Conservation (phyloP, 2,329 filamentous ascomycete species). For the Claviceps monticola region DNA sequence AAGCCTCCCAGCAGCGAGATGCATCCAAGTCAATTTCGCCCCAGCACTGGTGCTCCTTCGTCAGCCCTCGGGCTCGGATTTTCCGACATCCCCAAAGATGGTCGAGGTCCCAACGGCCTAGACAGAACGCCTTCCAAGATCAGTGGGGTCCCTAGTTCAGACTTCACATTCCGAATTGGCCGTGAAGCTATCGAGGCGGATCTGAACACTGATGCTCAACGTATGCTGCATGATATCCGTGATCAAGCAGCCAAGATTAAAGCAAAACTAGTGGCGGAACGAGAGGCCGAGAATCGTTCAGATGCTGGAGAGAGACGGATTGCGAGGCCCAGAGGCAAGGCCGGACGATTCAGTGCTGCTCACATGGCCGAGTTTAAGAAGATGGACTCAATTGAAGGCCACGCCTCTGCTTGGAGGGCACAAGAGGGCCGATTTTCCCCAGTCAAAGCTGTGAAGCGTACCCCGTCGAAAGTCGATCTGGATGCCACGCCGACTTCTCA, state of each 20-base stretch:
- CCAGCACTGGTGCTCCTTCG: constrained; percentile 62
- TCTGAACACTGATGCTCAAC: constrained; percentile 47
- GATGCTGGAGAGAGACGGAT: constrained; percentile 49
- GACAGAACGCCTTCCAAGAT: constrained; percentile 48
- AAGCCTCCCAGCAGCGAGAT: constrained; percentile 70
- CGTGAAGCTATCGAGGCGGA: constrained; percentile 33
- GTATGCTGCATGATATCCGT: constrained; percentile 53
- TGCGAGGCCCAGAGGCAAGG: constrained; percentile 65
- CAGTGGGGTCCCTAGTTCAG: constrained; percentile 35
- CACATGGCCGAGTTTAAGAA: constrained; percentile 88
- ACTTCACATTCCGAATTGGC: constrained; percentile 58
- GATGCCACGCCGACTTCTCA: constrained; percentile 20
- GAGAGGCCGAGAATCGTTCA: constrained; percentile 34
- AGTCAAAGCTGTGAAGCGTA: constrained; percentile 23
- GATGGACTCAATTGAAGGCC: constrained; percentile 90
- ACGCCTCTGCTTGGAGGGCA: constrained; percentile 64
- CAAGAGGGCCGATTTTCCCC: constrained; percentile 40
- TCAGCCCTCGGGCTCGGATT: constrained; percentile 76
- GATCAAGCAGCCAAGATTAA: constrained; percentile 61
- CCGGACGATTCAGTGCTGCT: constrained; percentile 65
- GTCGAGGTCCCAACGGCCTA: constrained; percentile 21
- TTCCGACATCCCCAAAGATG: constrained; percentile 50
- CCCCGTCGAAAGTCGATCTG: constrained; percentile 32
- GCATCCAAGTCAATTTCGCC: constrained; percentile 76
- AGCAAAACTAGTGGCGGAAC: constrained; percentile 48